Evolutionary conservation across 1,139 yeast genomes (phyloP).

Genomic region (Blastobotrys raffinosifermentans): DNA sequence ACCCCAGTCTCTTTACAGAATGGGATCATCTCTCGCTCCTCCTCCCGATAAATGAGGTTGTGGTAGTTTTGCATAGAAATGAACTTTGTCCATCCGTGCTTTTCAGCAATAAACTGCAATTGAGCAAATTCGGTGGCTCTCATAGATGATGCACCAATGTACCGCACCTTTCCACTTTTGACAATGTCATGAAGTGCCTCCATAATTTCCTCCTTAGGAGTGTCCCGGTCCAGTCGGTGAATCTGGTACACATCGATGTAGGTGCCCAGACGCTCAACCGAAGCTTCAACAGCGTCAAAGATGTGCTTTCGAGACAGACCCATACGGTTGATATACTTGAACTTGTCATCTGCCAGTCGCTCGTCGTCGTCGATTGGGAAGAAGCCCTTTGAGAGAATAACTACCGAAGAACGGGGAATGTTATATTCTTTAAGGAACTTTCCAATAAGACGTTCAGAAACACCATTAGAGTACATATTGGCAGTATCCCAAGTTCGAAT

Average conservation of each 20-base stretch:
- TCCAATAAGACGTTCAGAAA: conserved; percentile 39
- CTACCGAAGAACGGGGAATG: conserved; percentile 43
- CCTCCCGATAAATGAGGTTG: conserved; percentile 52
- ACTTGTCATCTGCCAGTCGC: conserved; percentile 28
- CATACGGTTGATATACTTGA: conserved; percentile 33
- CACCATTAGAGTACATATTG: conserved; percentile 44
- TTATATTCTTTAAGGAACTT: conserved; percentile 39
- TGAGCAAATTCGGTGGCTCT: conserved; percentile 38
- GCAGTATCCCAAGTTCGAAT: conserved; percentile 53
- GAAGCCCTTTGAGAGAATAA: conserved; percentile 42
- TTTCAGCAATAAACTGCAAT: conserved; percentile 48
- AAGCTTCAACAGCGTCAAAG: conserved; percentile 44
- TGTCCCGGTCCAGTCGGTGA: conserved; percentile 48
- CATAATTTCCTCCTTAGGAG: conserved; percentile 49
- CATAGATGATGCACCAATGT: conserved; percentile 60
- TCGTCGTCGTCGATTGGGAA: conserved; percentile 48
- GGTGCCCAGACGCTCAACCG: conserved; percentile 55
- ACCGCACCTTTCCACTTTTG: conserved; percentile 43
- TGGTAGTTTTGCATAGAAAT: conserved; percentile 55
- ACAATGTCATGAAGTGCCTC: conserved; percentile 48
- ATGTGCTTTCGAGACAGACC: conserved; percentile 49
- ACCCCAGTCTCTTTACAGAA: conserved; percentile 45
- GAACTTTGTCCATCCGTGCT: conserved; percentile 49
- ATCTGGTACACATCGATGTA: conserved; percentile 74
- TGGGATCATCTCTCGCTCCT: conserved; percentile 55